Evolutionary conservation across 2,329 filamentous ascomycete species (phyloP).

Genomic region (Ophiostoma ulmi): DNA sequence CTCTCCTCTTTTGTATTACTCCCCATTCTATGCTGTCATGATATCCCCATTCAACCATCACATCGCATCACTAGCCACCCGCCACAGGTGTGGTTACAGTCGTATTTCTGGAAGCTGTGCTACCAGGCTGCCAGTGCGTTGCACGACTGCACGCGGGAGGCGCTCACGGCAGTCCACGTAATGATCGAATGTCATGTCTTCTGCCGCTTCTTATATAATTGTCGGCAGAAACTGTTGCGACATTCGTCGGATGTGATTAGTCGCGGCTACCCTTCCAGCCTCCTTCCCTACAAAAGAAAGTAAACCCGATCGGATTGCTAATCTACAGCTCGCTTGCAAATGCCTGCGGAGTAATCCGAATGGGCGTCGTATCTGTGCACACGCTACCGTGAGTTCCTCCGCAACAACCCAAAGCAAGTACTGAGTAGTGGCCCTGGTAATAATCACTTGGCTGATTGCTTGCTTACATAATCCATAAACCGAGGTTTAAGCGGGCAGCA

Average conservation of each 20-base stretch:
- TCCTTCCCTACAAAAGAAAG: not conserved
- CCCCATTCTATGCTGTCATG: not conserved
- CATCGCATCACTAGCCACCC: not conserved
- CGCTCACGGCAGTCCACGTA: conserved; percentile 2
- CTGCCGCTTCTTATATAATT: not conserved
- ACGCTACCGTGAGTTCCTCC: not conserved
- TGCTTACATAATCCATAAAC: not conserved
- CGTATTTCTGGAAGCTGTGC: conserved; percentile 7
- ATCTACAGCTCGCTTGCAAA: conserved; percentile 11
- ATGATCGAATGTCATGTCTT: conserved; percentile 1
- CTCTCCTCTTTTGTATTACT: not conserved
- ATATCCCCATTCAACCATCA: not conserved
- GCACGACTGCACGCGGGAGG: not conserved
- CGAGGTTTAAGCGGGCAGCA: not conserved
- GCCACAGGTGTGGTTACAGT: conserved; percentile 11
- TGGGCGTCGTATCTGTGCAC: not conserved
- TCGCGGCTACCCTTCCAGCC: not conserved
- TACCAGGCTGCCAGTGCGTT: not conserved
- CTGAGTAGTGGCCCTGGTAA: not conserved
- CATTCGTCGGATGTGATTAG: not conserved
- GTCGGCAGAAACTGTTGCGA: conserved; percentile 3
- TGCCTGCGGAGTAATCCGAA: conserved; percentile 4
- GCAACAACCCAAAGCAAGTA: not conserved
- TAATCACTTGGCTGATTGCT: not conserved
- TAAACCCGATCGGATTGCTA: not conserved